Evolutionary conservation across 139 green algal genomes (phyloP).

Genomic region (Chlamydomonas sphaeroides): DNA sequence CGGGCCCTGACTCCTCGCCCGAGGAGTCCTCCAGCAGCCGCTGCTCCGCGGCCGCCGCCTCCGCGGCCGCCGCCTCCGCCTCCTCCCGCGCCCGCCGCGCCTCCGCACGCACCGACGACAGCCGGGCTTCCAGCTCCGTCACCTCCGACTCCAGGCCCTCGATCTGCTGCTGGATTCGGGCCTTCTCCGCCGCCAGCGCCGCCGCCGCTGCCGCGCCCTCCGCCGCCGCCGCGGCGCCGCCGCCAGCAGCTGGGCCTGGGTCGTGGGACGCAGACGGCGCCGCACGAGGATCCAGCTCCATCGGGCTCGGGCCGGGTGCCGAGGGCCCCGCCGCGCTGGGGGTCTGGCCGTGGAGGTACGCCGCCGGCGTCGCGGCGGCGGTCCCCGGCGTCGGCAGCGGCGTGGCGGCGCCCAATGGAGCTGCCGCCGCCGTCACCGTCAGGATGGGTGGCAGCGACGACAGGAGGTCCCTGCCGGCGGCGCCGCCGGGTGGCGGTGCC

Average conservation of each 20-base stretch:
- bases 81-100: not conserved
- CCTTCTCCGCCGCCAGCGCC: not conserved
- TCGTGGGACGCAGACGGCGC: no score
- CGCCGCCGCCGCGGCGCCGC: no score
- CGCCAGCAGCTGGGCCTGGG: no score
- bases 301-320: no score
- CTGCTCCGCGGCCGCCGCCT: conserved; percentile 9
- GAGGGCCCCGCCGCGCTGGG: no score
- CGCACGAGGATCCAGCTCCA: conserved; percentile 22
- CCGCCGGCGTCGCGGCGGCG: not conserved
- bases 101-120: not conserved
- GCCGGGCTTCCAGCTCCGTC: conserved; percentile 31
- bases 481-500: not conserved
- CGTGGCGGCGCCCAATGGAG: not conserved
- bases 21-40: conserved; percentile 37
- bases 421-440: not conserved
- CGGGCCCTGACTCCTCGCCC: not conserved
- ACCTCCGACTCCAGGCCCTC: conserved; percentile 37
- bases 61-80: not conserved
- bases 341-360: no score
- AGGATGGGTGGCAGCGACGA: not conserved
- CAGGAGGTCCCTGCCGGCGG: not conserved
- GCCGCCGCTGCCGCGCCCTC: no score
- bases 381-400: not conserved
- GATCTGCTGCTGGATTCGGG: not conserved